Evolutionary conservation across 805 yeast genomes (phyloP).

Genomic region (Tetrapisispora namnaoensis): DNA sequence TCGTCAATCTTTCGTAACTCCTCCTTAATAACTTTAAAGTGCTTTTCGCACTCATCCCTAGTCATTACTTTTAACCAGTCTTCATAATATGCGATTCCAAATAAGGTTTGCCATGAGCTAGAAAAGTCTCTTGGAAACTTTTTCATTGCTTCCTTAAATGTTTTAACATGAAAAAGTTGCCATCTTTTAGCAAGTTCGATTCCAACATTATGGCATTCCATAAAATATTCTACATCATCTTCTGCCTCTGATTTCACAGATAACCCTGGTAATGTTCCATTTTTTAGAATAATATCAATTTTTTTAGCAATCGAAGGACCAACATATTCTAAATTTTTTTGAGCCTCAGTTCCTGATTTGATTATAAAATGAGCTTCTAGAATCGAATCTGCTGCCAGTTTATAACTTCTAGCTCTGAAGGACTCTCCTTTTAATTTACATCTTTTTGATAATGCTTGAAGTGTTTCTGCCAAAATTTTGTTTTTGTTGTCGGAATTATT

Average conservation of each 20-base stretch:
- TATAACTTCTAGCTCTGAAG: conserved; percentile 23
- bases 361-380: conserved; percentile 14
- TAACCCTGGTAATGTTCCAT: conserved; percentile 19
- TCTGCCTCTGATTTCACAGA: conserved; percentile 10
- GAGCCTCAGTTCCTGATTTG: conserved; percentile 22
- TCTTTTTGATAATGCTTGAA: conserved; percentile 15
- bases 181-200: conserved; percentile 21
- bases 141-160: conserved; percentile 14
- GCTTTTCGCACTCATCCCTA: conserved; percentile 20
- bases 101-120: conserved; percentile 21
- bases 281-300: conserved; percentile 19
- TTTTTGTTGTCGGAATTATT: conserved; percentile 4
- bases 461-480: conserved; percentile 10
- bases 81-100: conserved; percentile 27
- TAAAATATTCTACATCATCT: conserved; percentile 17
- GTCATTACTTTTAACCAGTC: conserved; percentile 23
- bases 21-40: conserved; percentile 11
- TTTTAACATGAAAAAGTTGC: conserved; percentile 10
- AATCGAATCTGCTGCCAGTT: conserved; percentile 19
- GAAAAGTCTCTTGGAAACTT: conserved; percentile 12
- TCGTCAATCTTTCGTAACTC: conserved; percentile 14
- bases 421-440: conserved; percentile 21
- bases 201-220: conserved; percentile 25
- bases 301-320: conserved; percentile 26
- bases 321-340: conserved; percentile 13